phyloP scores from a whole-genome alignment of 2,329 filamentous ascomycete genomes.

The Lojkania enalia region DNA sequence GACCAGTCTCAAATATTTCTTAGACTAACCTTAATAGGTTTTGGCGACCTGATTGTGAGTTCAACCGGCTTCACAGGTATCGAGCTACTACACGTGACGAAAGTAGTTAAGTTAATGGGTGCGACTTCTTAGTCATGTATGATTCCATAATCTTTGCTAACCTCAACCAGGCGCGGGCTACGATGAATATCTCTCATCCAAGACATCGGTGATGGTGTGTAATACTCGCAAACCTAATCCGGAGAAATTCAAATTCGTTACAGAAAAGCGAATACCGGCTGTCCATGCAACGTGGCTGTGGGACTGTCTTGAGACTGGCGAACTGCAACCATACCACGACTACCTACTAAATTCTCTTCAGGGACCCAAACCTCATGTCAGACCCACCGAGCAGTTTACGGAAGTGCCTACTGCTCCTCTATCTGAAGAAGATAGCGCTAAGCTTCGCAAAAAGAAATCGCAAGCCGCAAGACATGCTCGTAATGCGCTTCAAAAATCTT shows the following conservation, averaged over 20 bases:
- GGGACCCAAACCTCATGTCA: constrained; percentile 11
- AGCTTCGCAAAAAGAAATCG: constrained; percentile 24
- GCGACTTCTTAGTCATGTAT: constrained; percentile 19
- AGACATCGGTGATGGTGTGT: constrained; percentile 78
- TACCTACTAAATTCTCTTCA: constrained; percentile 35
- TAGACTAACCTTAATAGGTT: constrained; percentile 53
- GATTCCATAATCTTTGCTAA: constrained; percentile 12
- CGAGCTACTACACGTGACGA: constrained; percentile 82
- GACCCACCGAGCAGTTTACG: constrained; percentile 17
- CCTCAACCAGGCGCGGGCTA: constrained; percentile 67
- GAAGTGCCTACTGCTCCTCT: constrained; percentile 25
- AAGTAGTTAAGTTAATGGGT: constrained; percentile 73
- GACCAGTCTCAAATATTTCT: constrained; percentile 15
- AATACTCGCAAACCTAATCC: constrained; percentile 59
- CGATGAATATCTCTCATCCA: constrained; percentile 72
- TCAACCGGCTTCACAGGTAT: constrained; percentile 83
- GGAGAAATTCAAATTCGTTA: constrained; percentile 79
- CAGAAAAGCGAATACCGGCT: constrained; percentile 76
- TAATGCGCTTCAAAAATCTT: constrained; percentile 16
- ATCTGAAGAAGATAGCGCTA: constrained; percentile 26
- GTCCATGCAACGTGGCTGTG: constrained; percentile 83
- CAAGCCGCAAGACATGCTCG: constrained; percentile 20
- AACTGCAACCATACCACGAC: constrained; percentile 53
- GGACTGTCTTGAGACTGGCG: constrained; percentile 67
- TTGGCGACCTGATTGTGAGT: constrained; percentile 71